Base-by-base conservation (phyloP, 768 basidiomycete species). In the Galerina sulciceps region DNA sequence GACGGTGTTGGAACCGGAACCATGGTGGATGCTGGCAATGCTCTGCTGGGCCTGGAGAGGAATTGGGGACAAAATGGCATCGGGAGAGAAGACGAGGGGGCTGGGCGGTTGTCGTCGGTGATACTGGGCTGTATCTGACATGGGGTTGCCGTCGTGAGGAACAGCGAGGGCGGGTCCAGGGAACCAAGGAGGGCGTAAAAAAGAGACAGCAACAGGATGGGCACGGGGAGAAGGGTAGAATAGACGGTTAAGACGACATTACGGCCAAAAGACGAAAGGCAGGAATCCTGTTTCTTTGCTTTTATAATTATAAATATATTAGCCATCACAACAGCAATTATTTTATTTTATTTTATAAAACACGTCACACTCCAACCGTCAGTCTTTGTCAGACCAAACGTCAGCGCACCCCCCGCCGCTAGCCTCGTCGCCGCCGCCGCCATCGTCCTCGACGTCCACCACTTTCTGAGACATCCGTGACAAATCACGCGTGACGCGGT, bases 21-120 rank as follows among this genome's bases (percentile, higher is more conserved):
- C 78, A 72, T 76, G 71, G 60, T 49, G 70, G 26, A 69, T 64
- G 69, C 69, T 76, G 48, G 72, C 65, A 57, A 71, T 71, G 63
- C 70, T 77, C 57, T 73, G 73, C 65, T 80, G 76, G 42, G 75
- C 66, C 60, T 79, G 77, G 37, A 80, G 77, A 23, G 81, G 79
- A 47, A 79, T 75, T 31, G 84, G 79, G 10, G 85, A 82, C 34
- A 85, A 71, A 60, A 84, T 81, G 36, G 84, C 74, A 65, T 91
- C 89, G 59, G 89, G 86, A 48, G 87, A 80, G 71, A 92, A 88
- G 45, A 93, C 84, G 71, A 92, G 89, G 60, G 91, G 91, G 65
- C 88, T 89, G n/a, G 91, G 90, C 42, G 85, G 86, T 68, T 81
- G 83, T 53, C 85, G 81, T 65, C 85, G 84, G 42, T 77, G 75